phyloP scores from a whole-genome alignment of 371 early-diverging fungal genomes.

The Mucor saturninus region DNA sequence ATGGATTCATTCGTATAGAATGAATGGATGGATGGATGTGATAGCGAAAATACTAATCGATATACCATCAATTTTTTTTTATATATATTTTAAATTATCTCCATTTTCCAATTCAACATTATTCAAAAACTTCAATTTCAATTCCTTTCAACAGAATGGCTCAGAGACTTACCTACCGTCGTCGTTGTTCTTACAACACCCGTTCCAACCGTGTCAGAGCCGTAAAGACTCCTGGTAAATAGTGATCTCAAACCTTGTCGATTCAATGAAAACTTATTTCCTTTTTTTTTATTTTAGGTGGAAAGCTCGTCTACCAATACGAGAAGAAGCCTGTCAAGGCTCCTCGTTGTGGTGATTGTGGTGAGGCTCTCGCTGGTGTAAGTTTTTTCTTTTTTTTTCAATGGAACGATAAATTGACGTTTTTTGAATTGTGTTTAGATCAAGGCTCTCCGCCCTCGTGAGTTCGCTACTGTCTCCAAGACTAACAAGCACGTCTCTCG shows the following conservation, averaged over 20 bases:
- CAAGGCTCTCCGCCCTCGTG: conserved; percentile 91
- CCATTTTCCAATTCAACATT: neutral
- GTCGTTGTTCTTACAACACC: conserved; percentile 98
- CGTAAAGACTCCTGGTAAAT: conserved; percentile 95
- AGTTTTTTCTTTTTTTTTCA: conserved; percentile 36
- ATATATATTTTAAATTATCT: neutral
- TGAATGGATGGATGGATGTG: conserved; percentile 21
- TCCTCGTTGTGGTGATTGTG: conserved; percentile 98
- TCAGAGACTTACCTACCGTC: conserved; percentile 97
- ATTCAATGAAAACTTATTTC: neutral
- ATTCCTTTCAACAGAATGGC: conserved; percentile 53
- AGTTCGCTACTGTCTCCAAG: conserved; percentile 90
- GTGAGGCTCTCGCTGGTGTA: conserved; percentile 88
- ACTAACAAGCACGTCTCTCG: conserved; percentile 93
- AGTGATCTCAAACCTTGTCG: neutral
- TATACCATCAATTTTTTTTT: neutral
- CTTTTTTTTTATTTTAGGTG: conserved; percentile 59
- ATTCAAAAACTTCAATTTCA: neutral
- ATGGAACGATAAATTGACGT: neutral
- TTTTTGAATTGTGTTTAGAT: conserved; percentile 56
- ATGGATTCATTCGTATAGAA: conserved; percentile 9
- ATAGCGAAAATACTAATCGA: neutral
- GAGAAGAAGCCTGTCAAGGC: conserved; percentile 92
- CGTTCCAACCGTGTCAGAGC: conserved; percentile 95
- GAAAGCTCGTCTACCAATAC: conserved; percentile 90